Evolutionary conservation across 1,284 basidiomycete species (phyloP), one percentile per base, ranked within the genome.

Genomic region (Sparassis latifolia): DNA sequence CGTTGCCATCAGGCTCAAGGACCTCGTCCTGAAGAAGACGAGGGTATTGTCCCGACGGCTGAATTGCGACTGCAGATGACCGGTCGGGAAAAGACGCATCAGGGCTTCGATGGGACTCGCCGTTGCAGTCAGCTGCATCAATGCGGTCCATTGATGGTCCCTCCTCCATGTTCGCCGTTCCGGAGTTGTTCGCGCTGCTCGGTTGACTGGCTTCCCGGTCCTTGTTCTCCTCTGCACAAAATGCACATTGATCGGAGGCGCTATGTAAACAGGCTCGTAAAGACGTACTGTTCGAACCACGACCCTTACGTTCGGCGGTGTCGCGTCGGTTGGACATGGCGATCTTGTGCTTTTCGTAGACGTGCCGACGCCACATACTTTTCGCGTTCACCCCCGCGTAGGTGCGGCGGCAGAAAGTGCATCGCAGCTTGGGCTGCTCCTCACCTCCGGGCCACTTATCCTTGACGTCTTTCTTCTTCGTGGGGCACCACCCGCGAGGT

Each of bases 351-450:
- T 90, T 90, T 67, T 90, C 87, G 55, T 84, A 88, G 20, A 90
- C 86, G 64, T 90, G 87, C 50, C 87, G 74, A 51, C 88, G 71
- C 87, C 88, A 90, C 87, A 90, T 90, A 58, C 86, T 89, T 66
- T 90, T 89, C 6, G 87, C 88, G 61, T 90, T 90, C 30, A 88
- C 84, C 7, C 87, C 87, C 3, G 86, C 84, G 58, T 90, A 90
- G 3, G 80, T 84, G 54, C 86, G 75, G 53, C 87, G 72, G 59
- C 87, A 90, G 61, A 90, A 89, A 1, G 88, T 89, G 66, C 87
- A 90, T 44, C 87, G 75, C 27, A 90, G 72, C 32, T 83, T 71
- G 4, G 86, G 86, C 58, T 86, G 83, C 62, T 86, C 84, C 20
- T 10, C 28, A 2, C 85, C 86, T 54, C 87, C 82, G 10, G 82